phyloP scores from a whole-genome alignment of 2,329 filamentous ascomycete genomes.

The Cyclaneusma minus region DNA sequence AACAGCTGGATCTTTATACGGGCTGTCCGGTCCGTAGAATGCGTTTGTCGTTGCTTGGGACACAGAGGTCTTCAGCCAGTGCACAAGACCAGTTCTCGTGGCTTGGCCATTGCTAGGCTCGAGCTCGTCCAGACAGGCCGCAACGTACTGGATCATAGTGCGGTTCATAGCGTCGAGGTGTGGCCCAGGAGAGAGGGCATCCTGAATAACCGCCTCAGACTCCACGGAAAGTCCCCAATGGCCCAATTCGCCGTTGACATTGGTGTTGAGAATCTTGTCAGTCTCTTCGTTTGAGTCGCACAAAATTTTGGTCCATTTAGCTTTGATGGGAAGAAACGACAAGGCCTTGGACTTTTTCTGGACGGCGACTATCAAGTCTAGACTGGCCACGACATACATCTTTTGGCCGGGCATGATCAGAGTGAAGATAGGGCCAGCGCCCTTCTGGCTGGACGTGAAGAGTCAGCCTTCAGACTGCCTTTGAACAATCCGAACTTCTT shows the following conservation, averaged over 20 bases:
- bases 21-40: constrained; percentile 26
- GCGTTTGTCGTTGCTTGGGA: constrained; percentile 22
- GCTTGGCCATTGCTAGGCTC: constrained; percentile 7
- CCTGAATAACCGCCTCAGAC: constrained; percentile 19
- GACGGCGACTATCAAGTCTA: constrained; percentile 20
- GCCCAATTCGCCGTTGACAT: constrained; percentile 22
- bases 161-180: constrained; percentile 21
- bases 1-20: constrained; percentile 20
- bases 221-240: constrained; percentile 19
- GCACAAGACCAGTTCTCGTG: constrained; percentile 5
- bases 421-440: constrained; percentile 22
- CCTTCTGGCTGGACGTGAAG: constrained; percentile 9
- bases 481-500: no score
- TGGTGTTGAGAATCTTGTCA: constrained; percentile 15
- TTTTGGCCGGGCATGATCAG: constrained; percentile 24
- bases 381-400: constrained; percentile 24
- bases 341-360: constrained; percentile 22
- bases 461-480: no score
- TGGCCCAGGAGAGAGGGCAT: constrained; percentile 17
- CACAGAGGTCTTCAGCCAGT: constrained; percentile 17
- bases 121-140: constrained; percentile 2
- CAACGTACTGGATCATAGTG: constrained; percentile 18
- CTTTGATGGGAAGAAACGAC: constrained; percentile 23
- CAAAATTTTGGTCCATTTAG: constrained; percentile 17
- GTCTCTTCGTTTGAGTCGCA: constrained; percentile 17